Evolutionary conservation across 768 basidiomycete species (phyloP), one percentile per base, ranked within the genome.

Genomic region (Stropharia rugosoannulata): DNA sequence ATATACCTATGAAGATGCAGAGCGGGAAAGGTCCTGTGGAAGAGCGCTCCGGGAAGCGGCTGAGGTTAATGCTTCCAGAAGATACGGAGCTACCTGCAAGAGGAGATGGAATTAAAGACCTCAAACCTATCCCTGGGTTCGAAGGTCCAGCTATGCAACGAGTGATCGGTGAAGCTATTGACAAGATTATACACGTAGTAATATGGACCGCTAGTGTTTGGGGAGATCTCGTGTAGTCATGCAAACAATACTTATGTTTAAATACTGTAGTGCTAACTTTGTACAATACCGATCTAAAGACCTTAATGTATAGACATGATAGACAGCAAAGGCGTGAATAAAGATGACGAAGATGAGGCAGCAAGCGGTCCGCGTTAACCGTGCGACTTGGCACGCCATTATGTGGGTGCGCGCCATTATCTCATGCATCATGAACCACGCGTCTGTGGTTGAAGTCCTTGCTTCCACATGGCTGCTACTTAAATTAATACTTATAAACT

Each of bases 151-250:
- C 84, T 1, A 70, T 91, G 48, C 70, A 61, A n/a, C 58, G 62
- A 11, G 82, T 75, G 0, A 67, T 80, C 8, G 60, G 63, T 13
- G 79, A 81, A 11, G 74, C 73, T 18, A 66, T 79, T 51, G 59
- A 51, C 42, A 77, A 72, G 65, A 56, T 86, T 43, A 62, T 70
- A 39, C 51, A 38, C 2, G 75, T 75, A 51, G 63, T 85, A n/a
- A 62, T 62, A 38, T 90, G 88, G 88, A 71, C 78, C 4, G 75
- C 79, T 39, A 63, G 60, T n/a, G 72, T 80, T 5, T 89, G 87
- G 87, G 69, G 62, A 3, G 80, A 84, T 51, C 58, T 80, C 46
- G 64, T 68, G 11, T 68, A 59, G 59, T 51, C 36, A 25, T 47
- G 22, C 18, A 41, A 37, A 35, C 13, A 4, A 7, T 4, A 5